Evolutionary conservation across 208 protist genomes (phyloP).

Genomic region (Trypanosoma congolense): DNA sequence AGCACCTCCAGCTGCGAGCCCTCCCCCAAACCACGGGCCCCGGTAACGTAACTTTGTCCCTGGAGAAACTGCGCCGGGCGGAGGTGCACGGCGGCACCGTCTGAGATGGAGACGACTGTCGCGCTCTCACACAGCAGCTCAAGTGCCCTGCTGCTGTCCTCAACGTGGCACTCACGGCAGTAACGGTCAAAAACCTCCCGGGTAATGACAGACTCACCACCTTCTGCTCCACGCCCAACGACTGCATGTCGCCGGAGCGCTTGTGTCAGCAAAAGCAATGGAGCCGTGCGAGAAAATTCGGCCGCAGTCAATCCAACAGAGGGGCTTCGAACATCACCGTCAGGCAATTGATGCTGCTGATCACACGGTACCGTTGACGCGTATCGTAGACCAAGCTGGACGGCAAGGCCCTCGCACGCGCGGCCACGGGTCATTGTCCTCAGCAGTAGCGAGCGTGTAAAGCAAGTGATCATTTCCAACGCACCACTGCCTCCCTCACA

Average conservation of each 20-base stretch:
- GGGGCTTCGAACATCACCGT: not conserved
- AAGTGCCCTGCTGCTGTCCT: conserved; percentile 37
- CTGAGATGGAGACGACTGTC: conserved; percentile 46
- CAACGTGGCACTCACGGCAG: conserved; percentile 49
- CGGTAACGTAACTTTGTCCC: conserved; percentile 12
- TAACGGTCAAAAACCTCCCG: conserved; percentile 44
- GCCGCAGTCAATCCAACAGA: not conserved
- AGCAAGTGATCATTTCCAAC: no score
- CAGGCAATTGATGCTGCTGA: no score
- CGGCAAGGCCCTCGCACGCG: no score
- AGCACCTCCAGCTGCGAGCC: conserved; percentile 22
- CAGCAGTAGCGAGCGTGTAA: no score
- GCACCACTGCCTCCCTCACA: no score
- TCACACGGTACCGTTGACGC: no score
- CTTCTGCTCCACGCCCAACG: conserved; percentile 4
- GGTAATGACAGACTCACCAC: conserved; percentile 43
- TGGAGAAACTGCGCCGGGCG: conserved; percentile 54
- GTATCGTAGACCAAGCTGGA: no score
- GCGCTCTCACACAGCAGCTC: conserved; percentile 38
- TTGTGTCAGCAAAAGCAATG: conserved; percentile 52
- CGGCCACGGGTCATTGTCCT: no score
- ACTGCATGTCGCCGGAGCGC: conserved; percentile 45
- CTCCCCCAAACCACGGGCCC: not conserved
- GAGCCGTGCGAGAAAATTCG: conserved; percentile 36
- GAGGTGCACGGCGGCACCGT: conserved; percentile 46